A percentile compares a stretch with the other conserved stretches of the same genome.
Conservation (phyloP, 2,329 filamentous ascomycete species). For the Xylaria sp. region DNA sequence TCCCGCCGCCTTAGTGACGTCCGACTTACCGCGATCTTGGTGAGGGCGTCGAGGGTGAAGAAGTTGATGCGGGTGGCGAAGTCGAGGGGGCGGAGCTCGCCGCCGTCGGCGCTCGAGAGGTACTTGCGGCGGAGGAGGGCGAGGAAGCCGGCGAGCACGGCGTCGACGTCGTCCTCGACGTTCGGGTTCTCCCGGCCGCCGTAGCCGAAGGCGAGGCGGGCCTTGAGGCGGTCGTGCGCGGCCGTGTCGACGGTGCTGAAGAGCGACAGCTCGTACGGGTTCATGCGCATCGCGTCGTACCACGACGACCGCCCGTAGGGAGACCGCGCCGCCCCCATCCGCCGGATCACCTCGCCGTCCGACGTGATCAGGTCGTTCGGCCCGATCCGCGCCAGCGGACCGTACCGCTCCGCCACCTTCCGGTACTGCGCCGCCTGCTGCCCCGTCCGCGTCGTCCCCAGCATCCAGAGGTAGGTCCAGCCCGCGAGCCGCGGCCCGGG, state of each 20-base stretch:
- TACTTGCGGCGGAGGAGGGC: conserved; percentile 45
- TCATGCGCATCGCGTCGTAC: conserved; percentile 54
- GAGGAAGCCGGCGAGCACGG: conserved; percentile 46
- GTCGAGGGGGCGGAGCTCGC: conserved; percentile 45
- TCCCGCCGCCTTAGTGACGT: too few relatives aligned
- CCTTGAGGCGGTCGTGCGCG: conserved; percentile 45
- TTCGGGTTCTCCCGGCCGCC: conserved; percentile 28
- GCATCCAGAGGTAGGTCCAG: conserved; percentile 46
- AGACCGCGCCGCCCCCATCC: conserved; percentile 42
- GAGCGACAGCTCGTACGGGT: conserved; percentile 57
- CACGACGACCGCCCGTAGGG: conserved; percentile 44
- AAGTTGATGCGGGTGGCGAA: conserved; percentile 48
- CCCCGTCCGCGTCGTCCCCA: conserved; percentile 37
- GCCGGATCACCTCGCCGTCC: conserved; percentile 44
- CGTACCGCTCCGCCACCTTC: conserved; percentile 27
- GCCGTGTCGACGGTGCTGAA: conserved; percentile 50
- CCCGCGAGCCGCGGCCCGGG: conserved; percentile 42
- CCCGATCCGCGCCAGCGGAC: conserved; percentile 45
- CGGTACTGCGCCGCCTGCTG: conserved; percentile 18
- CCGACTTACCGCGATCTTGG: conserved; percentile 42
- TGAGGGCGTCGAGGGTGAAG: conserved; percentile 57
- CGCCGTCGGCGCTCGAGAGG: conserved; percentile 5
- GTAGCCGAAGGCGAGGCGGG: conserved; percentile 41
- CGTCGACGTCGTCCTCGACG: conserved; percentile 45
- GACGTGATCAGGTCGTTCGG: conserved; percentile 46